Conservation (phyloP, 2,329 filamentous ascomycete species). For the Colletotrichum endophyticum region DNA sequence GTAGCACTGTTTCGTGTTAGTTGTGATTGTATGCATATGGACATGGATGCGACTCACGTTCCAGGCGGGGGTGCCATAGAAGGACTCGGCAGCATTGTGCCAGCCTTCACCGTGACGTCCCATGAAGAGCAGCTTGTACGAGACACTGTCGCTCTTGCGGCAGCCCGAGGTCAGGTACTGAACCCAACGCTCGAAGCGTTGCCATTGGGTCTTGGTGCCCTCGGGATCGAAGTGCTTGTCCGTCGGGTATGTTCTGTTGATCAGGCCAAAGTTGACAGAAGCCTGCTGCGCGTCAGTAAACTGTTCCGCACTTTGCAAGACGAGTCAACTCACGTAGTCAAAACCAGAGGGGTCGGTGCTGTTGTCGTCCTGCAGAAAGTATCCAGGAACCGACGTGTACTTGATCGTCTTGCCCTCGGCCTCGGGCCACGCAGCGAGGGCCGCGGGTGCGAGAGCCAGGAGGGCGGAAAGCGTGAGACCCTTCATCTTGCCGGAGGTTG, state of each 20-base stretch:
- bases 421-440: constrained; percentile 34
- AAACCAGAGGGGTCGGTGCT: constrained; percentile 61
- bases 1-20: constrained; percentile 55
- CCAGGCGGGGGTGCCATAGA: constrained; percentile 73
- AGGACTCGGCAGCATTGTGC: constrained; percentile 67
- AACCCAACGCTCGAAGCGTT: constrained; percentile 66
- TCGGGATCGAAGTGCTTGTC: constrained; percentile 47
- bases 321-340: constrained; percentile 61
- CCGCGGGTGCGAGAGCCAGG: constrained; percentile 30
- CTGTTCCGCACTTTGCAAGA: not conserved
- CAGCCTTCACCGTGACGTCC: constrained; percentile 74
- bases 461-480: constrained; percentile 30
- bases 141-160: constrained; percentile 43
- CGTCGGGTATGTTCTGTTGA: constrained; percentile 65
- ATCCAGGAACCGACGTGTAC: constrained; percentile 64
- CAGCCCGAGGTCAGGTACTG: constrained; percentile 53
- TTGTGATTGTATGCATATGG: not conserved
- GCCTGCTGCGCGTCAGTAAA: constrained; percentile 45
- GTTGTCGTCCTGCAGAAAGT: constrained; percentile 68
- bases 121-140: constrained; percentile 72
- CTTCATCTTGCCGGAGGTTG: constrained; percentile 36
- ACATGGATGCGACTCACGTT: constrained; percentile 52
- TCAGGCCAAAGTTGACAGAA: constrained; percentile 67
- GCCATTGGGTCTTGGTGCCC: constrained; percentile 62
- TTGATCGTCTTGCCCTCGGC: constrained; percentile 50